These are phyloP conservation scores for Arxiozyma telluris DNA, from an alignment of 1,139 yeast genomes.

Conservation along the genomic window DNA sequence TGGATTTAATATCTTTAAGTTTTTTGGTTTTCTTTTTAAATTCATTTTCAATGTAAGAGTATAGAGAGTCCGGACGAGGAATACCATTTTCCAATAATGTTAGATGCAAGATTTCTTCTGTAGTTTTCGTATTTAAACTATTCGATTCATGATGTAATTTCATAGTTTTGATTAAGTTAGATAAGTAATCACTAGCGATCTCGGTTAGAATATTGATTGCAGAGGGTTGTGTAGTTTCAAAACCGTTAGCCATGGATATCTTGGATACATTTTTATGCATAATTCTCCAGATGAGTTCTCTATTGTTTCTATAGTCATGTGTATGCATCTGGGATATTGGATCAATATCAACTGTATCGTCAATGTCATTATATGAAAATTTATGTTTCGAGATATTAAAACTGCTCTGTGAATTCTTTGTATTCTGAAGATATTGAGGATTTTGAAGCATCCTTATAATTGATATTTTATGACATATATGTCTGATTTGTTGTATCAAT, in stretches of 20 bases:
- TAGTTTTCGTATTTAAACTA: constrained; percentile 39
- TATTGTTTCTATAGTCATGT: constrained; percentile 50
- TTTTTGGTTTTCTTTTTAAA: constrained; percentile 61
- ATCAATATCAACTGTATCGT: constrained; percentile 63
- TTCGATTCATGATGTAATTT: constrained; percentile 61
- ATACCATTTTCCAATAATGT: constrained; percentile 80
- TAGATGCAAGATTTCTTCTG: constrained; percentile 45
- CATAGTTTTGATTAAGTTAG: constrained; percentile 63
- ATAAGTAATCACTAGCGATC: constrained; percentile 70
- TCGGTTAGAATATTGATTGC: constrained; percentile 80
- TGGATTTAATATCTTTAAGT: constrained; percentile 56
- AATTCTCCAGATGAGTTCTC: constrained; percentile 54
- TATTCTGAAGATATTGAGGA: constrained; percentile 19
- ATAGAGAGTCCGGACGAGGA: constrained; percentile 66
- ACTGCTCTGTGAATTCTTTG: constrained; percentile 12
- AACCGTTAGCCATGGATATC: constrained; percentile 87
- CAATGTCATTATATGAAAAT: constrained; percentile 32
- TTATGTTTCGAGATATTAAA: constrained; percentile 17
- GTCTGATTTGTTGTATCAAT: constrained; percentile 80
- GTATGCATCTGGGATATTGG: constrained; percentile 58
- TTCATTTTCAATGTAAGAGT: constrained; percentile 66
- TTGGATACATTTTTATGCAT: constrained; percentile 66
- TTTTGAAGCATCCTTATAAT: constrained; percentile 85
- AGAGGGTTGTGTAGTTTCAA: constrained; percentile 69
- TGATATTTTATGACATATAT: constrained; percentile 80